Percentiles rank a stretch among this genome's conserved stretches.
Evolutionary conservation across 163 green algal genomes (phyloP).

Genomic region (Volvox carteri): DNA sequence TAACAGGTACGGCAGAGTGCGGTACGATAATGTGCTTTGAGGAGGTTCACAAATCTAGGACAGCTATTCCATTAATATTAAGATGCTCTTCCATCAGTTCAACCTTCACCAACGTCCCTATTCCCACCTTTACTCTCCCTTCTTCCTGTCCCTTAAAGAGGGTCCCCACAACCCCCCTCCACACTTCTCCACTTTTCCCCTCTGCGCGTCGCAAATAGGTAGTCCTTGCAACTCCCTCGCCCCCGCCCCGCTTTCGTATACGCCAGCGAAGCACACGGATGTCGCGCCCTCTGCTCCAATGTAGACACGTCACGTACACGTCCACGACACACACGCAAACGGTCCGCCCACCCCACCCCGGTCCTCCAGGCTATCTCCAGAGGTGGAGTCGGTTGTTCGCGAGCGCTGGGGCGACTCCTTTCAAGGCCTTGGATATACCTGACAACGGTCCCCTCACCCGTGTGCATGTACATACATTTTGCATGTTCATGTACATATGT

Average conservation of each 20-base stretch:
- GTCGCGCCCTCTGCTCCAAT: too few relatives aligned
- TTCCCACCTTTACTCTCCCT: too few relatives aligned
- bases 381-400: conserved; percentile 4
- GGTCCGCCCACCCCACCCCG: not conserved
- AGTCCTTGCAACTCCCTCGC: not conserved
- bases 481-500: too few relatives aligned
- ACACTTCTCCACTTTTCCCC: not conserved
- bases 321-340: not conserved
- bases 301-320: too few relatives aligned
- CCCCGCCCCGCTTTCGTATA: not conserved
- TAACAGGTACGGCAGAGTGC: conserved; percentile 27
- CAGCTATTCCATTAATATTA: not conserved
- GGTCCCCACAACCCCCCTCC: not conserved
- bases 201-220: not conserved
- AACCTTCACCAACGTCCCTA: too few relatives aligned
- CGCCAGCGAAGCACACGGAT: not conserved
- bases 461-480: too few relatives aligned
- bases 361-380: conserved; percentile 1
- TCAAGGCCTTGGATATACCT: not conserved
- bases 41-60: not conserved
- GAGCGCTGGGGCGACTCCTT: conserved; percentile 29
- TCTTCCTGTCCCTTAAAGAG: too few relatives aligned
- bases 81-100: not conserved
- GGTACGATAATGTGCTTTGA: not conserved
- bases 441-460: too few relatives aligned